Conservation (phyloP, 2,329 filamentous ascomycete genomes). For the Penicillium concentricum region DNA sequence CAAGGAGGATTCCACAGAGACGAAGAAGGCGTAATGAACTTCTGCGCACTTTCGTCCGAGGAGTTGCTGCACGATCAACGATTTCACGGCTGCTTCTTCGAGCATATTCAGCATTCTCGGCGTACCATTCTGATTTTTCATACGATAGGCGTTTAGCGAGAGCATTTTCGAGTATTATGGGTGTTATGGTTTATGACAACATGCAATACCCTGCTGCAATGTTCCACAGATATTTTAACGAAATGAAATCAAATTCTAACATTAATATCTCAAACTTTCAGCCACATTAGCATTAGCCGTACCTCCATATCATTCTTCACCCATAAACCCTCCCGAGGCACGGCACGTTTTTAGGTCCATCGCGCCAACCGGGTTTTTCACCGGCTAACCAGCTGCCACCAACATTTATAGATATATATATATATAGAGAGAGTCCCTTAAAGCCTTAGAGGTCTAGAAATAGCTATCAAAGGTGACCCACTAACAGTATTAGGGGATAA, state of each 20-base stretch:
- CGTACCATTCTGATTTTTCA: background rate
- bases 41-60: background rate
- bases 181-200: conserved; percentile 3
- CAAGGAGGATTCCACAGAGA: background rate
- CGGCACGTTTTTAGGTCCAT: no score
- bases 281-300: background rate
- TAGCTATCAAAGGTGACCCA: no score
- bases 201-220: background rate
- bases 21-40: background rate
- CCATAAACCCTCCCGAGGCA: no score
- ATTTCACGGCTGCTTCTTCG: background rate
- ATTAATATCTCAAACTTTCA: background rate
- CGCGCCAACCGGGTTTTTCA: no score
- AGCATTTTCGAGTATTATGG: background rate
- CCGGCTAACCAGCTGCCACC: no score
- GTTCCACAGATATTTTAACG: background rate
- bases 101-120: conserved; percentile 6
- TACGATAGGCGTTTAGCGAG: background rate
- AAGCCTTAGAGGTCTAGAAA: no score
- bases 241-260: background rate
- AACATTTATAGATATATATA: no score
- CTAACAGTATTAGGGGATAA: no score
- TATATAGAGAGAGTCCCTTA: no score
- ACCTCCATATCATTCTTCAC: no score
- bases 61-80: background rate